Conservation (phyloP, 306 rosid species). For the Vigna nakashimae region DNA sequence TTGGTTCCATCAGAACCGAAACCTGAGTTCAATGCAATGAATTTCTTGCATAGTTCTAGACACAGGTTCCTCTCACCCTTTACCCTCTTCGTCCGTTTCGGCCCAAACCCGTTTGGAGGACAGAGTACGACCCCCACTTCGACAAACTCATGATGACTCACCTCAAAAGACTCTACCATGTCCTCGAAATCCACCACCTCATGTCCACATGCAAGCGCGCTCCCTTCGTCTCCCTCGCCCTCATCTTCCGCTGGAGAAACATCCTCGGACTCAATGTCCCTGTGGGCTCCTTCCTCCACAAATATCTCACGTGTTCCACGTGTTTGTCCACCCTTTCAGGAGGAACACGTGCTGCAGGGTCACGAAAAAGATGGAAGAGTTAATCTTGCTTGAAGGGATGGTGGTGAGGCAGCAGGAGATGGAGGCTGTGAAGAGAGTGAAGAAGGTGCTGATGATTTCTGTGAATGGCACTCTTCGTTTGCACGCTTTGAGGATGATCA, state of each 20-base stretch:
- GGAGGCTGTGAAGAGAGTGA: constrained; percentile 63
- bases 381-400: constrained; percentile 56
- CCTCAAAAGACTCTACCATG: constrained; percentile 52
- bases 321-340: constrained; percentile 61
- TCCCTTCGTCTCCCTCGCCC: constrained; percentile 66
- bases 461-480: constrained; percentile 58
- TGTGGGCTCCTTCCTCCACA: constrained; percentile 60
- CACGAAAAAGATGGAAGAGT: constrained; percentile 47
- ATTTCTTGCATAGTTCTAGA: constrained; percentile 35
- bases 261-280: constrained; percentile 56
- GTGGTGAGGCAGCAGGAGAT: constrained; percentile 52
- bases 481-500: constrained; percentile 73
- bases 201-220: constrained; percentile 68
- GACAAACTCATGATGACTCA: constrained; percentile 58
- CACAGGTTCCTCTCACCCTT: constrained; percentile 36
- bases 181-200: constrained; percentile 57
- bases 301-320: constrained; percentile 69
- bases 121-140: constrained; percentile 61
- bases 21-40: constrained; percentile 32
- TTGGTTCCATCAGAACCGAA: no score
- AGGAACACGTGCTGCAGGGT: constrained; percentile 69
- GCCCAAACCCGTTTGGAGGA: constrained; percentile 80
- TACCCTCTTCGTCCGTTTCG: constrained; percentile 41
- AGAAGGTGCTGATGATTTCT: constrained; percentile 72
- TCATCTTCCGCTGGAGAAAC: constrained; percentile 75